Conservation (phyloP, 2,329 filamentous ascomycete genomes). For the Epichloe hybrida region DNA sequence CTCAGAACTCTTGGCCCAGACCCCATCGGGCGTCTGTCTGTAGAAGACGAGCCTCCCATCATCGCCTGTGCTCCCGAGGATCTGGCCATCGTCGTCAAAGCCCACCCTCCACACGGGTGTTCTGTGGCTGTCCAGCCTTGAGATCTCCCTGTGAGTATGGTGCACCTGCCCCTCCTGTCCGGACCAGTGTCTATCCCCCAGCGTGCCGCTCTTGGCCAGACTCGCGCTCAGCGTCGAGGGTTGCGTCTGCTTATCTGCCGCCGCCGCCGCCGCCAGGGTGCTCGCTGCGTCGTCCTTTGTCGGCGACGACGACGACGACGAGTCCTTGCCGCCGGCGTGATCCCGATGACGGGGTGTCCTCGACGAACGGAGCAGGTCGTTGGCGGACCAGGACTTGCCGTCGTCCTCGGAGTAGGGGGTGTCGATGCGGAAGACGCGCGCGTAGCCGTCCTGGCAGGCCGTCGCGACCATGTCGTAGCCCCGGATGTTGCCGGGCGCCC, state of each 20-base stretch:
- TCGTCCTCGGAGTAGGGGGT: conserved; percentile 39
- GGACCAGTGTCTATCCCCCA: conserved; percentile 36
- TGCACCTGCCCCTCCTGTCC: conserved; percentile 51
- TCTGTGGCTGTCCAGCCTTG: conserved; percentile 52
- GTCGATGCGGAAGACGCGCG: conserved; percentile 75
- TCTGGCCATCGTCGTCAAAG: conserved; percentile 57
- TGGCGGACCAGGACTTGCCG: conserved; percentile 35
- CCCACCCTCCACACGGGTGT: conserved; percentile 64
- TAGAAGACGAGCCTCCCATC: conserved; percentile 55
- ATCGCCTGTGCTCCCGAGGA: conserved; percentile 63
- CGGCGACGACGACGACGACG: conserved; percentile 8
- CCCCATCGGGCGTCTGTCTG: conserved; percentile 42
- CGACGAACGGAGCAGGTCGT: conserved; percentile 26
- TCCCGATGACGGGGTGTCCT: background rate
- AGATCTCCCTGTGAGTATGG: conserved; percentile 50
- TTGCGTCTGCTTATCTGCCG: conserved; percentile 20
- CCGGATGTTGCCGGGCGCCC: conserved; percentile 82
- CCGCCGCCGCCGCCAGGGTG: conserved; percentile 4
- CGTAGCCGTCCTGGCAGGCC: conserved; percentile 80
- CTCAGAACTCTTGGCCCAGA: conserved; percentile 48
- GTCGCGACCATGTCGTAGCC: conserved; percentile 86
- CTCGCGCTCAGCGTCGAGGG: conserved; percentile 38
- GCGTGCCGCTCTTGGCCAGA: conserved; percentile 33
- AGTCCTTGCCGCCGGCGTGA: background rate
- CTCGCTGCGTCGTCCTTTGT: conserved; percentile 15